Conservation (phyloP, 805 yeast species). For the Myxozyma mucilagina region DNA sequence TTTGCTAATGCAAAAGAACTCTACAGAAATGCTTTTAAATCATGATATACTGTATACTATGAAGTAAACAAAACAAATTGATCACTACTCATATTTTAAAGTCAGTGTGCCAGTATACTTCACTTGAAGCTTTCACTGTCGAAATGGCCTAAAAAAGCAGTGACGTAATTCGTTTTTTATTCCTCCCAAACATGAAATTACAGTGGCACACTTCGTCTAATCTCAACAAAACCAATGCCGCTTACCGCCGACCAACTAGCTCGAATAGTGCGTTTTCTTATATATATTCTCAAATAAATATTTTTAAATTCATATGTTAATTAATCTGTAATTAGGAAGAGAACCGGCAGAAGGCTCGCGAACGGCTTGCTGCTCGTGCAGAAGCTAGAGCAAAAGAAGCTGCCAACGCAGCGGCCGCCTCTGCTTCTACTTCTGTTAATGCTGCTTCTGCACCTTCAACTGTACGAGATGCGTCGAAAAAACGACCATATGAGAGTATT, state of each 20-base stretch:
- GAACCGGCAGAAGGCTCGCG: slow-evolving; percentile 29
- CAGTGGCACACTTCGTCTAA: neutral
- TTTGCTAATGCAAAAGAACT: too few species aligned
- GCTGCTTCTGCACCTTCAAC: neutral
- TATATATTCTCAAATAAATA: too few species aligned
- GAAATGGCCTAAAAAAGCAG: neutral
- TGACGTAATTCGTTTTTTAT: neutral
- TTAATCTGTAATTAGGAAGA: slow-evolving; percentile 21
- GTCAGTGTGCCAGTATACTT: too few species aligned
- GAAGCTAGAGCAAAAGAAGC: slow-evolving; percentile 24
- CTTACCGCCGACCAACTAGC: slow-evolving; percentile 29
- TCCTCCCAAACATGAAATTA: neutral
- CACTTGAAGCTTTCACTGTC: neutral
- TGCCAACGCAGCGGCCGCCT: slow-evolving; percentile 14
- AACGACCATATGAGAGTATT: slow-evolving; percentile 31
- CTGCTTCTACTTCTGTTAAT: neutral
- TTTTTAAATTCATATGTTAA: neutral
- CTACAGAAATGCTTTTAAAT: too few species aligned
- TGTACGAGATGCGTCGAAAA: slow-evolving; percentile 27
- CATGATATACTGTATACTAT: too few species aligned
- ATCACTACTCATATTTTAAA: too few species aligned
- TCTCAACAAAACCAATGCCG: neutral
- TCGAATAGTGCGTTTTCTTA: slow-evolving; percentile 22
- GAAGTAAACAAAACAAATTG: too few species aligned
- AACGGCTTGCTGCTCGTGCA: slow-evolving; percentile 31